A percentile compares a stretch with the other conserved stretches of the same genome.
Conservation (phyloP, 2,329 filamentous ascomycete species). For the Allantophomopsis lycopodina region DNA sequence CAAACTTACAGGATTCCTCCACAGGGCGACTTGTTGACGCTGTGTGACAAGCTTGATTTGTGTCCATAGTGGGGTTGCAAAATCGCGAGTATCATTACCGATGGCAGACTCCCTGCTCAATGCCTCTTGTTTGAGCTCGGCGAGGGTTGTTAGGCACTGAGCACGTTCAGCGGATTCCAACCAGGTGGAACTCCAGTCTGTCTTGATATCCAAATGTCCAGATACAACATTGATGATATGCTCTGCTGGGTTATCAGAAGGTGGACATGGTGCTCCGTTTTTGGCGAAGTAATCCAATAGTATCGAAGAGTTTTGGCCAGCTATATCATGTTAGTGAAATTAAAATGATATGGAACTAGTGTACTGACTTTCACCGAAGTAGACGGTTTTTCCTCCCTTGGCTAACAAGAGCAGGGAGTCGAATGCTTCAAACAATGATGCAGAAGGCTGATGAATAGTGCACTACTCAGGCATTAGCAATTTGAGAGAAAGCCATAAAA, state of each 20-base stretch:
- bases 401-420: constrained; percentile 49
- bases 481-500: background rate
- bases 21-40: constrained; percentile 48
- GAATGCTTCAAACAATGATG: constrained; percentile 34
- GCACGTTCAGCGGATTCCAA: constrained; percentile 41
- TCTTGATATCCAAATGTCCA: constrained; percentile 27
- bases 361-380: constrained; percentile 39
- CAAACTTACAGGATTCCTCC: constrained; percentile 33
- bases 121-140: constrained; percentile 48
- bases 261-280: constrained; percentile 36
- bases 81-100: constrained; percentile 46
- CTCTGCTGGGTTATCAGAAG: constrained; percentile 36
- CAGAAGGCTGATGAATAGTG: constrained; percentile 36
- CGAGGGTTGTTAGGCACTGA: constrained; percentile 28
- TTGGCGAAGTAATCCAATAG: constrained; percentile 44
- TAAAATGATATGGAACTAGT: background rate
- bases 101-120: constrained; percentile 26
- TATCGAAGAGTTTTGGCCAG: constrained; percentile 39
- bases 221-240: constrained; percentile 24
- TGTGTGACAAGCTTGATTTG: constrained; percentile 51
- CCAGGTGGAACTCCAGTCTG: constrained; percentile 62
- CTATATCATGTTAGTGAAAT: background rate
- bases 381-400: constrained; percentile 47
- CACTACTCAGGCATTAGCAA: background rate
- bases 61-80: constrained; percentile 50